Base-by-base conservation (phyloP, 371 early-diverging fungal genomes). In the Rhizopus arrhizus region DNA sequence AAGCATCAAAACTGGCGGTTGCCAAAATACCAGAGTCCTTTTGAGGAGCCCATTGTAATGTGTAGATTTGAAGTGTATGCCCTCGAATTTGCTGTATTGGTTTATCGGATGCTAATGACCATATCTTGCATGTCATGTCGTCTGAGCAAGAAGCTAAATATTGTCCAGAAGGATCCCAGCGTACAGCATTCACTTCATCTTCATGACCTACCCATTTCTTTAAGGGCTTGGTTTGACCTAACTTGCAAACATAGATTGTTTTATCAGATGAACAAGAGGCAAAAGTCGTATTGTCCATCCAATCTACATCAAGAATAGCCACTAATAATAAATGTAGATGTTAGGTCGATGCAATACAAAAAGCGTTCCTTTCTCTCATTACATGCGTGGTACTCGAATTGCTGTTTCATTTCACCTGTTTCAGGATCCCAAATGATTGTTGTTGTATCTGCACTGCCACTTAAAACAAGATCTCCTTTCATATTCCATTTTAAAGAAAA, bases 81-180 rank as follows among this genome's bases (percentile, higher is more conserved):
- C 90, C 93, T 22, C 72, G 66, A 42, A 94, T 84, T 35, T 80
- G 84, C 58, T 85, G 83, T 9, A 82, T 57, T 16, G 80, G 80
- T 28, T 56, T 53, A 57, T 86, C 78, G 2, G 72, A 73, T 29
- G 59, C 52, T 42, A 70, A 51, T 15, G 74, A 76, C 81, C 80
- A 77, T 43, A 76, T 75, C 75, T 93, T 92, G 56, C 93, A 88
- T 0, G 95, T 91, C 61, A 80, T 81, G 70, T 99, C 99, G 72
- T 98, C 97, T 0, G 95, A 92, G 58, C 94, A 91, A 0, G 95
- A 93, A 5, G 97, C 97, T 4, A 98, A 82, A 47, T 85, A 87
- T 56, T 85, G 82, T 4, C 91, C 89, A 0, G 83, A 77, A 0
- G 92, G 90, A 59, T 94, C 93, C 95, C 95, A 96, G 41, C 87